Evolutionary conservation across 1,284 basidiomycete genomes (phyloP), one percentile per base, ranked within the genome.

Genomic region (Papiliotrema flavescens): DNA sequence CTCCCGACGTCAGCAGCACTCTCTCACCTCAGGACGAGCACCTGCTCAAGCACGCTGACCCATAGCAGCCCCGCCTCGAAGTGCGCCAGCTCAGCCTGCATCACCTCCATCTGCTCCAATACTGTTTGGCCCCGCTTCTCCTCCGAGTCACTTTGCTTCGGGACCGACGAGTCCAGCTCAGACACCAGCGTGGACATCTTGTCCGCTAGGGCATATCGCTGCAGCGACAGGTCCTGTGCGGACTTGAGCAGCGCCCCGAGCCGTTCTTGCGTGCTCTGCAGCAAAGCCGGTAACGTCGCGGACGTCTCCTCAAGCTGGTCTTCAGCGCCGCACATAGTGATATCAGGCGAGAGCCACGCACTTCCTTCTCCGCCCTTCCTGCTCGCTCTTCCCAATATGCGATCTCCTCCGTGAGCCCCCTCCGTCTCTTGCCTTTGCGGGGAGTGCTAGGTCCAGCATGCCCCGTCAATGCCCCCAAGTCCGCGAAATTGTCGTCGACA

Each of bases 41-140:
- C 84, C 64, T 81, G 83, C 62, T 90, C 83, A 34, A 93, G 78
- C 5, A 91, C 79, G 47, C 82, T 82, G 6, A 89, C 83, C 74
- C 94, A 95, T 22, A 82, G 80, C 64, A 85, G 84, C 9, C 90
- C 84, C 49, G 82, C 83, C 64, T 87, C 80, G 32, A 93, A 79
- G 66, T 89, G 86, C 66, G 83, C 85, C 62, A 94, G 69, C 65
- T 82, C 64, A 17, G 82, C 52, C 82, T 93, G 88, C 57, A 92
- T 79, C 39, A 85, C 85, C 74, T 94, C 88, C n/a, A 94, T 78
- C 13, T 90, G 76, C 1, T 77, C 70, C 34, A 74, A 49, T 4
- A 74, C 52, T 36, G 64, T 69, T 8, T 45, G 53, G 11, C 35
- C 48, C 2, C 43, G 19, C 3, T 17, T 32, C 20, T 45, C 49